A percentile compares a stretch with the other conserved stretches of the same genome.
Evolutionary conservation across 495 filamentous ascomycete genomes (phyloP).

Genomic region (Talaromyces ruber): DNA sequence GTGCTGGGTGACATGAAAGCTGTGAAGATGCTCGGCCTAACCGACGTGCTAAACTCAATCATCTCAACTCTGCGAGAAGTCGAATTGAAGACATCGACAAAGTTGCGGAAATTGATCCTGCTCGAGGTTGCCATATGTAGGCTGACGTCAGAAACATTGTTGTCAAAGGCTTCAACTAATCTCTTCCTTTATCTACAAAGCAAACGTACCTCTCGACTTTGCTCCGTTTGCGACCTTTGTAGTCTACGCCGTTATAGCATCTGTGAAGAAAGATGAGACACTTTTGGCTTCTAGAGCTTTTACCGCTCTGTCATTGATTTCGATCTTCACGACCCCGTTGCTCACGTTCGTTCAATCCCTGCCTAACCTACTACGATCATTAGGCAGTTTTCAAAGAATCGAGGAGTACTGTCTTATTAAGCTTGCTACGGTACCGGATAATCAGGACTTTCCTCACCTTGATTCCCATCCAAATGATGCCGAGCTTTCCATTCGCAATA

Average conservation of each 20-base stretch:
- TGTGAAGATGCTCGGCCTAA: slow-evolving; percentile 34
- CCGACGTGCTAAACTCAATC: slow-evolving; percentile 8
- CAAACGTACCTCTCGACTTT: slow-evolving; percentile 10
- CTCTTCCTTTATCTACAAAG: slow-evolving; percentile 5
- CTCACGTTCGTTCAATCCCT: slow-evolving; percentile 17
- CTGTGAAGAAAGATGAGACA: slow-evolving; percentile 23
- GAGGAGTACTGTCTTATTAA: slow-evolving; percentile 21
- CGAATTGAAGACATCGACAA: slow-evolving; percentile 12
- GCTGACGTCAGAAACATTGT: background rate
- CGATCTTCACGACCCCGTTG: slow-evolving; percentile 20
- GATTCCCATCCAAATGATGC: background rate
- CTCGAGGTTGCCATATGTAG: slow-evolving; percentile 10
- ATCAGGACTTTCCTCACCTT: background rate
- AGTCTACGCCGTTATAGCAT: slow-evolving; percentile 32
- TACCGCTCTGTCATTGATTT: slow-evolving; percentile 27
- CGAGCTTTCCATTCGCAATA: background rate
- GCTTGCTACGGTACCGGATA: no score
- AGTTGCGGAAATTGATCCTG: slow-evolving; percentile 10
- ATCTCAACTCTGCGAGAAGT: slow-evolving; percentile 6
- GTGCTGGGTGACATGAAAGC: slow-evolving; percentile 19
- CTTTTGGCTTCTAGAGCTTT: slow-evolving; percentile 31
- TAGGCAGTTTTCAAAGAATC: slow-evolving; percentile 22
- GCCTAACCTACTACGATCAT: slow-evolving; percentile 11
- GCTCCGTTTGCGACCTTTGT: slow-evolving; percentile 34
- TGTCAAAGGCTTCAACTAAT: background rate